Base-by-base conservation (phyloP, 1,139 yeast genomes). In the Lodderomyces jiufengensis region DNA sequence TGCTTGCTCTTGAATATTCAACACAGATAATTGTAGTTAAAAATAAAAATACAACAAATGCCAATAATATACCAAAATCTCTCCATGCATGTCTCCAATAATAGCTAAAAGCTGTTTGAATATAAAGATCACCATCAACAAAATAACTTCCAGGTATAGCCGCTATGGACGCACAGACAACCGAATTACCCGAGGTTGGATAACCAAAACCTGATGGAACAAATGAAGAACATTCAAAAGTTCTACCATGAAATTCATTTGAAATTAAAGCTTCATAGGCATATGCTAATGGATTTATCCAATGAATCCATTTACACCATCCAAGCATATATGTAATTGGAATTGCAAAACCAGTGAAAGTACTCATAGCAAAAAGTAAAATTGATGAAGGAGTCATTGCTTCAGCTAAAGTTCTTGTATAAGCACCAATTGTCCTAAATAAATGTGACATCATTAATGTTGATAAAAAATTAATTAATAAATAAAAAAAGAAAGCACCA, bases 31-130 rank as follows among this genome's bases (percentile, higher is more conserved):
- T 57, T 51, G 83, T 81, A 11, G 77, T 65, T 31, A 49, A 49
- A 37, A 81, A 61, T 59, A 83, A 80, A 55, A 80, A 70, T 20
- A 78, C 34, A 23, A 64, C 59, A 51, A 73, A 84, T 1, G 69
- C 85, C 41, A 80, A 39, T 28, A 73, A 61, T 47, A 87, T 80
- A 54, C 95, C 95, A 47, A 79, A 76, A 52, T 87, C 81, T 64
- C 95, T 79, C 96, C 96, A 87, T 52, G 76, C 75, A 56, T 87
- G 88, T 7, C 62, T 42, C 46, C 73, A 69, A 29, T 56, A 50
- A 58, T 83, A 86, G 9, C 54, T 46, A 54, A 59, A 80, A 3
- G 79, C 57, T 10, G 48, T 43, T 4, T 47, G 49, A 32, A 86
- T 46, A 54, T 79, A 87, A 13, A 49, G 61, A 36, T 78, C 71